Evolutionary conservation across 2,329 filamentous ascomycete species (phyloP).

Genomic region (Seiridium unicorne): DNA sequence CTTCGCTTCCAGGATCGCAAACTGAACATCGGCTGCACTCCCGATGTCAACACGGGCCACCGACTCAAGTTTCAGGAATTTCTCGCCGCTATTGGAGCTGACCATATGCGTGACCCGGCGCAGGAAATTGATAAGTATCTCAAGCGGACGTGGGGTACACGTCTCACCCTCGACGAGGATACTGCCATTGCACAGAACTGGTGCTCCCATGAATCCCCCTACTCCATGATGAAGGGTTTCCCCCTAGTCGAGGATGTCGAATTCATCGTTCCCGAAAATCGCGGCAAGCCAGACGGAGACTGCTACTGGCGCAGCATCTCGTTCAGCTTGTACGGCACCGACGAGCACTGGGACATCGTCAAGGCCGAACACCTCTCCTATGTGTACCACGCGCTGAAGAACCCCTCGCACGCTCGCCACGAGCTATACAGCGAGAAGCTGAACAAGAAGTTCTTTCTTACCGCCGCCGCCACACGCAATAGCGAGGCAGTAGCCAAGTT

Average conservation of each 20-base stretch:
- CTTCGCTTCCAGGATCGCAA: slow-evolving; percentile 5
- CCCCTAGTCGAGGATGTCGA: slow-evolving; percentile 31
- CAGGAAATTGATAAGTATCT: slow-evolving; percentile 1
- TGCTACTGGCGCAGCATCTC: slow-evolving; percentile 32
- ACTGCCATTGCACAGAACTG: background rate
- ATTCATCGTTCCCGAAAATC: slow-evolving; percentile 25
- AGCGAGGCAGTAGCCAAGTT: slow-evolving; percentile 1
- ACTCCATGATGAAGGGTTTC: slow-evolving; percentile 22
- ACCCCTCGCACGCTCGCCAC: slow-evolving; percentile 23
- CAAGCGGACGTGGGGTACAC: background rate
- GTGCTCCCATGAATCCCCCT: background rate
- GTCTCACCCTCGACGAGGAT: background rate
- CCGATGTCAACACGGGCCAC: slow-evolving; percentile 5
- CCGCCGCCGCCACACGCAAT: slow-evolving; percentile 1
- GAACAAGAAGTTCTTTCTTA: slow-evolving; percentile 20
- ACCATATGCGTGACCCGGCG: background rate
- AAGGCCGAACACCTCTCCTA: slow-evolving; percentile 32
- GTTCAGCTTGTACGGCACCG: slow-evolving; percentile 23
- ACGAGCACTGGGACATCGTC: slow-evolving; percentile 23
- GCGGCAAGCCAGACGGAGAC: slow-evolving; percentile 14
- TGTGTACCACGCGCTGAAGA: slow-evolving; percentile 22
- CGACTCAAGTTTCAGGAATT: slow-evolving; percentile 13
- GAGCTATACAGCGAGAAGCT: slow-evolving; percentile 19
- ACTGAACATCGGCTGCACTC: background rate
- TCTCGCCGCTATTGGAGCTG: background rate